These are phyloP conservation scores for Scedosporium apiospermum DNA, from an alignment of 2,329 filamentous ascomycete genomes.

Conservation along the genomic window DNA sequence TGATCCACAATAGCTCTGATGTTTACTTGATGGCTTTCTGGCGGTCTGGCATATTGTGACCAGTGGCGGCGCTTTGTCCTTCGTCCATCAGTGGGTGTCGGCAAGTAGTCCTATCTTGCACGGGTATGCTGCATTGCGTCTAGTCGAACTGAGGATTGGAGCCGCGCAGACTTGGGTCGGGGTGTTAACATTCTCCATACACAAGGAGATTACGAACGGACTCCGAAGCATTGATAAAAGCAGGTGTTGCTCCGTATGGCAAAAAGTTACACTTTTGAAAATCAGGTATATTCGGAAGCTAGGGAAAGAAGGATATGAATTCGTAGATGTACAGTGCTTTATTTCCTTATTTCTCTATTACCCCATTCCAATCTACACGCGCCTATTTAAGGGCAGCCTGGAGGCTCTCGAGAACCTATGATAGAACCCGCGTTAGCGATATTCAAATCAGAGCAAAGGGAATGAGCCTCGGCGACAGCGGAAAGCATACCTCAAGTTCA, in stretches of 20 bases:
- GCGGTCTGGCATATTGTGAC: too few relatives aligned
- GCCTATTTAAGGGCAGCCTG: constrained; percentile 12
- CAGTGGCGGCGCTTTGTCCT: too few relatives aligned
- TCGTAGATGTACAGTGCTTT: constrained; percentile 6
- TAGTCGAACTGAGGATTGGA: too few relatives aligned
- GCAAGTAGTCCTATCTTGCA: too few relatives aligned
- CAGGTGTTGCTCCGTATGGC: neutral
- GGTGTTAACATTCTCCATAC: too few relatives aligned
- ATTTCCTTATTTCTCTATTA: constrained; percentile 6
- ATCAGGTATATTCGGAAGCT: constrained; percentile 1
- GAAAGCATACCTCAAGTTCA: constrained; percentile 74
- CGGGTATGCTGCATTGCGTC: too few relatives aligned
- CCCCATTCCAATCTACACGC: constrained; percentile 1
- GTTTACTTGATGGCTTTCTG: too few relatives aligned
- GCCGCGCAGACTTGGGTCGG: too few relatives aligned
- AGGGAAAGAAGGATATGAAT: constrained; percentile 1
- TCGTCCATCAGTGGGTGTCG: too few relatives aligned
- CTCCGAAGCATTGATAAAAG: neutral
- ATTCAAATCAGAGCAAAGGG: neutral
- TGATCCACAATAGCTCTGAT: too few relatives aligned
- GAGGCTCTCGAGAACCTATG: constrained; percentile 11
- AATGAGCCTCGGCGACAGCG: neutral
- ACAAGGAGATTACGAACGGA: too few relatives aligned
- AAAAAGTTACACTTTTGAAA: neutral
- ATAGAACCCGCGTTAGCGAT: neutral